Evolutionary conservation across 2,329 filamentous ascomycete genomes (phyloP).

Genomic region (Metarhizium sp.): DNA sequence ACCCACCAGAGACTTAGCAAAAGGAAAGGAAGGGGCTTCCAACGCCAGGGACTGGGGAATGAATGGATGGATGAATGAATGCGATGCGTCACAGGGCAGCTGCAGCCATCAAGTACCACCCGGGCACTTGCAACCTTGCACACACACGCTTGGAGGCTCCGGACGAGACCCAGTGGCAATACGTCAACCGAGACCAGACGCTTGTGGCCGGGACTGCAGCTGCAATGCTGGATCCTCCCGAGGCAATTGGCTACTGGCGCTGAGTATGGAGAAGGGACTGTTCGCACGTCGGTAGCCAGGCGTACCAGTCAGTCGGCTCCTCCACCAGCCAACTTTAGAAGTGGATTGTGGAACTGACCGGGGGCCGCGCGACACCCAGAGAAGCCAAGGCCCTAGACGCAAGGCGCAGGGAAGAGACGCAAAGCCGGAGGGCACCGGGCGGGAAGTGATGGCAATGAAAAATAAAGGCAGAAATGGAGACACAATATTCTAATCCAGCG

Average conservation of each 20-base stretch:
- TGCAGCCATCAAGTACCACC: not conserved
- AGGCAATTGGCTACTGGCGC: not conserved
- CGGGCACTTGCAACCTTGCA: no score
- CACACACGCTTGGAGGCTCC: not conserved
- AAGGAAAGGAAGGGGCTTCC: slow-evolving; percentile 4
- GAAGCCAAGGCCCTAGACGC: not conserved
- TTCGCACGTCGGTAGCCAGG: slow-evolving; percentile 1
- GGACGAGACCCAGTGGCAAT: not conserved
- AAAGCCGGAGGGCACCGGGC: slow-evolving; percentile 5
- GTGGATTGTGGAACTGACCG: not conserved
- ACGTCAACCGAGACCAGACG: not conserved
- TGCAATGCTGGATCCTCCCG: not conserved
- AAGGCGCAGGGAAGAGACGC: slow-evolving; percentile 5
- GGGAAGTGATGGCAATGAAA: slow-evolving; percentile 8
- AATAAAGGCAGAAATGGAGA: not conserved
- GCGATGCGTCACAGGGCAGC: not conserved
- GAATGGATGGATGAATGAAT: no score
- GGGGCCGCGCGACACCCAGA: slow-evolving; percentile 3
- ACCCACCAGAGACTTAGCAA: slow-evolving; percentile 2
- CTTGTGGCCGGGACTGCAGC: not conserved
- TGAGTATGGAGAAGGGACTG: not conserved
- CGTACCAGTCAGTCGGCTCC: slow-evolving; percentile 2
- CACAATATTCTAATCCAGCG: slow-evolving; percentile 8
- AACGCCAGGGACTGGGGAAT: not conserved
- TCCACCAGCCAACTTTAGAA: not conserved